Conservation (phyloP, 176 grass and related monocot genomes). For the Avena sativa region DNA sequence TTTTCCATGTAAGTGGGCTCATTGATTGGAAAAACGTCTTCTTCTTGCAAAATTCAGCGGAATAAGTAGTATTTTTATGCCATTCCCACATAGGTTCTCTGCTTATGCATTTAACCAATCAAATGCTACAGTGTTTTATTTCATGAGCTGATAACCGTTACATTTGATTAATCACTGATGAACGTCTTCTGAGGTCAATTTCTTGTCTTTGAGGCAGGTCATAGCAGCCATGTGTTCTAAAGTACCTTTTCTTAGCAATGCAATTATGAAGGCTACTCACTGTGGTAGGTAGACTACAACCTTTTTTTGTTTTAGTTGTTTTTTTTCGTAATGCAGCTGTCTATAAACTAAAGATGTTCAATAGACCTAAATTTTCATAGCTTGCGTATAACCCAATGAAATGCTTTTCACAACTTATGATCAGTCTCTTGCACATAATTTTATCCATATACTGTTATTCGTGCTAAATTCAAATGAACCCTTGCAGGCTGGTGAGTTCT, state of each 20-base stretch:
- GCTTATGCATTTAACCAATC: background rate
- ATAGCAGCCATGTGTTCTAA: constrained; percentile 92
- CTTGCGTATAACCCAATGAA: background rate
- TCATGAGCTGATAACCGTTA: background rate
- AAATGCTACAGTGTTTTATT: constrained; percentile 5
- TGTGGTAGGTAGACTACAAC: constrained; percentile 59
- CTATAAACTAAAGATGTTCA: background rate
- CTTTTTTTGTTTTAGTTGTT: background rate
- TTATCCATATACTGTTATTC: background rate
- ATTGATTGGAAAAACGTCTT: constrained; percentile 6
- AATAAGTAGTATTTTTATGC: background rate
- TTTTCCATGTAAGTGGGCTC: background rate
- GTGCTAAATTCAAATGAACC: background rate
- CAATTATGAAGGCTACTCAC: constrained; percentile 84
- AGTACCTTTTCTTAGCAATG: constrained; percentile 85
- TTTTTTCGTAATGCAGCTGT: background rate
- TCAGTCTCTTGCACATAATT: constrained; percentile 25
- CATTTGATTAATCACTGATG: constrained; percentile 21
- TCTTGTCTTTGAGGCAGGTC: constrained; percentile 52
- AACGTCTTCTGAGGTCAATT: constrained; percentile 17
- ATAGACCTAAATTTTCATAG: background rate
- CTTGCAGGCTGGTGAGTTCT: background rate
- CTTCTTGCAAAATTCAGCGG: background rate
- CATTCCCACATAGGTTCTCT: background rate
- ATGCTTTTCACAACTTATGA: background rate